A percentile compares a stretch with the other conserved stretches of the same genome.
These are phyloP conservation scores for Spergularia marina DNA, from an alignment of 148 eudicot genomes.

Conservation along the genomic window DNA sequence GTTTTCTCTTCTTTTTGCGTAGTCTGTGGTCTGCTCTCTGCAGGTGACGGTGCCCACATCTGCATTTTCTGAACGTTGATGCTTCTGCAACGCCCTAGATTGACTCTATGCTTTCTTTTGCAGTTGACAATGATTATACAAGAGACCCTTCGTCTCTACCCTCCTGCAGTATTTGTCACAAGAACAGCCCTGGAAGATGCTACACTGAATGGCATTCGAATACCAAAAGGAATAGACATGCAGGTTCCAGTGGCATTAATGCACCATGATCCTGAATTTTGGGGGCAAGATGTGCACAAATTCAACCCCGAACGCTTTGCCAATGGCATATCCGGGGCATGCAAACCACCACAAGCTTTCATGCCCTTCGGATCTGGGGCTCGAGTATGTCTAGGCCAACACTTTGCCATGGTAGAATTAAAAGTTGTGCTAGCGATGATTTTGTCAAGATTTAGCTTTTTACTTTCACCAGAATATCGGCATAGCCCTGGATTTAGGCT, in stretches of 20 bases:
- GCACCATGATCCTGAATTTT: conserved; percentile 21
- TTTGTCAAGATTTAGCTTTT: conserved; percentile 45
- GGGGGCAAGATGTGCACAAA: conserved; percentile 22
- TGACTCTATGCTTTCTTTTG: conserved; percentile 10
- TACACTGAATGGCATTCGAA: conserved; percentile 26
- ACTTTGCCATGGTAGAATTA: conserved; percentile 19
- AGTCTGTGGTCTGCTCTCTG: too few species aligned
- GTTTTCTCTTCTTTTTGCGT: background rate
- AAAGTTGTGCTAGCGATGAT: conserved; percentile 26
- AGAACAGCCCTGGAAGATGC: conserved; percentile 46
- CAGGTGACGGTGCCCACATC: background rate
- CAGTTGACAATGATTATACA: conserved; percentile 55
- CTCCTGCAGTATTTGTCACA: conserved; percentile 38
- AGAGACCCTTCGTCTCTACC: conserved; percentile 54
- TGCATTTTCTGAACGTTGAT: background rate
- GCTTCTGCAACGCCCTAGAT: background rate
- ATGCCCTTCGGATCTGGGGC: conserved; percentile 25
- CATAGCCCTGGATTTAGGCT: conserved; percentile 42
- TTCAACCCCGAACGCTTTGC: conserved; percentile 29
- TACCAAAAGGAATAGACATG: conserved; percentile 43
- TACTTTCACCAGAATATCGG: conserved; percentile 46
- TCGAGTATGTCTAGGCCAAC: conserved; percentile 21
- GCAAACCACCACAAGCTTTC: conserved; percentile 21
- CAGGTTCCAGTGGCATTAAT: conserved; percentile 28
- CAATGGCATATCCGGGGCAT: conserved; percentile 17